Conservation (phyloP, 768 basidiomycete species). For the Hydnomerulius pinastri region DNA sequence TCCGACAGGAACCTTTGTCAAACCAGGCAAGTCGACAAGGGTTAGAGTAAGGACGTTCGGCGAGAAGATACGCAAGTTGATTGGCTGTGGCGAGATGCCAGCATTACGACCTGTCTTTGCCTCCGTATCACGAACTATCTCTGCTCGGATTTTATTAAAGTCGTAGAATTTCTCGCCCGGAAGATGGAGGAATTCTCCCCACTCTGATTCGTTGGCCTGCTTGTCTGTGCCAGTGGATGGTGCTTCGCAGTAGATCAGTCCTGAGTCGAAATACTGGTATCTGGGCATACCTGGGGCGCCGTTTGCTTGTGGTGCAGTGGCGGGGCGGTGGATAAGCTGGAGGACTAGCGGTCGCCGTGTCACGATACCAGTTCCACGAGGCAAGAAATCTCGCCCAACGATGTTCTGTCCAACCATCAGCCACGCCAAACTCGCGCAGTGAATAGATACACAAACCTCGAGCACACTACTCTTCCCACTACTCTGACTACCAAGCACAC, state of each 20-base stretch:
- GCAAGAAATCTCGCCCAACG: slow-evolving; percentile 96
- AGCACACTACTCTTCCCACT: slow-evolving; percentile 93
- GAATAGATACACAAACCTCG: slow-evolving; percentile 54
- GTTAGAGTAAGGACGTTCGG: slow-evolving; percentile 97
- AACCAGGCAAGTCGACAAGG: slow-evolving; percentile 94
- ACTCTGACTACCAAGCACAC: slow-evolving; percentile 88
- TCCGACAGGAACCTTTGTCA: slow-evolving; percentile 93
- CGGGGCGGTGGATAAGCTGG: slow-evolving; percentile 89
- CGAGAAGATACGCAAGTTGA: slow-evolving; percentile 96
- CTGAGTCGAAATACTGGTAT: neutral
- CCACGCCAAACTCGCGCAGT: neutral
- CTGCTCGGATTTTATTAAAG: slow-evolving; percentile 94
- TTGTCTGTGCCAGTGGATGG: slow-evolving; percentile 57
- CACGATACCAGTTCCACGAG: slow-evolving; percentile 98
- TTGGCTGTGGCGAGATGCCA: slow-evolving; percentile 95
- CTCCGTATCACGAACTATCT: slow-evolving; percentile 96
- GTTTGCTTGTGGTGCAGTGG: slow-evolving; percentile 47
- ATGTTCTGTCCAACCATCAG: slow-evolving; percentile 67
- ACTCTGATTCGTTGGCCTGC: slow-evolving; percentile 88
- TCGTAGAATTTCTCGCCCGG: slow-evolving; percentile 98
- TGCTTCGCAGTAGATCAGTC: slow-evolving; percentile 13
- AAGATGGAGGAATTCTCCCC: slow-evolving; percentile 98
- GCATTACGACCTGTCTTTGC: slow-evolving; percentile 99
- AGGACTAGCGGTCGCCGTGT: slow-evolving; percentile 94
- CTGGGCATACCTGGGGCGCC: slow-evolving; percentile 42